Base-by-base conservation (phyloP, 2,329 filamentous ascomycete genomes). In the Diaporthe longicolla region DNA sequence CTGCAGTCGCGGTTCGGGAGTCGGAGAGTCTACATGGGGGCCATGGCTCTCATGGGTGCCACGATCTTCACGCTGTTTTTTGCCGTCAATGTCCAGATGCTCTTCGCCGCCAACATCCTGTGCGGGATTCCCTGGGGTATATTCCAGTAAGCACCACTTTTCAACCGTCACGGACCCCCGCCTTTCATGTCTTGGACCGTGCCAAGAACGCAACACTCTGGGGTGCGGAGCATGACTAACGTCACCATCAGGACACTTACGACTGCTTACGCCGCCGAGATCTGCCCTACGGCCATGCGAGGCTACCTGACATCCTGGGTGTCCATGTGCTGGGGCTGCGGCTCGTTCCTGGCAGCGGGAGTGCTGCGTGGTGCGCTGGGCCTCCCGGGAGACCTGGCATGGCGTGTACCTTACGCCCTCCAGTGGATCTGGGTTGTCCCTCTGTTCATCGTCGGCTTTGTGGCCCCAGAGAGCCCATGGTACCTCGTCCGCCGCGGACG, bases 381-480 rank as follows among this genome's bases (percentile, higher is more conserved):
- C 21, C 78, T 79, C 9, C 75, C 77, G 1, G 81, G 81, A 29
- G 73, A 86, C 66, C 83, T 81, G 82, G 79, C 79, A 4, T 85
- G 82, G 72, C 79, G 82, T 8, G 82, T 77, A 15, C 83, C 83
- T 1, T 85, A 82, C 59, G 83, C 79, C 1, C 58, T 84, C 3
- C 83, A 85, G 76, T 86, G 85, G 85, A 76, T 81, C 1, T 87
- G 84, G 81, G 83, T 84, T 0, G 74, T 83, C 1, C 83, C 83
- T 1, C 78, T 87, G 0, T 77, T 85, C 57, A 73, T 84, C 3
- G 45, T 66, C 29, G 1, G 78, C 89, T 79, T 79, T 7, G 80
- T 83, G n/a, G 83, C 84, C 5, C 85, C 85, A 0, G 85, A 86
- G 72, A 84, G 82, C 5, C 85, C 85, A 1, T 86, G 85, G 83